Evolutionary conservation across 805 yeast species (phyloP).

Genomic region (Gaillardinia entomophila): DNA sequence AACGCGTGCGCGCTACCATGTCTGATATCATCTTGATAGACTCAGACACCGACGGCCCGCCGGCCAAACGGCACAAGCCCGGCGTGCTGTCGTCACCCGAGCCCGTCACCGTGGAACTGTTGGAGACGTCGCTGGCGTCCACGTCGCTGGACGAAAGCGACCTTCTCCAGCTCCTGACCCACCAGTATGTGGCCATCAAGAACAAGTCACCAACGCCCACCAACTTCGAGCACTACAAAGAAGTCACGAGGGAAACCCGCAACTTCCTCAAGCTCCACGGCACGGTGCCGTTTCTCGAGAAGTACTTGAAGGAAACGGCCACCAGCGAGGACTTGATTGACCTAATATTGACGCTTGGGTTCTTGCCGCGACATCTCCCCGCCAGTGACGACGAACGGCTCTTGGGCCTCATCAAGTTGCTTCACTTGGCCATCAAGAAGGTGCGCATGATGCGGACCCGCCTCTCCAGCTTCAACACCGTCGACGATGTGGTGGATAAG

Average conservation of each 20-base stretch:
- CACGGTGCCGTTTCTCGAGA: conserved; percentile 50
- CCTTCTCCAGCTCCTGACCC: neutral
- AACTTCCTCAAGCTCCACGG: conserved; percentile 57
- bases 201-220: too few species aligned
- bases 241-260: too few species aligned
- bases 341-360: conserved; percentile 63
- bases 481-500: conserved; percentile 53
- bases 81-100: neutral
- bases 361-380: conserved; percentile 28
- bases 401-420: conserved; percentile 41
- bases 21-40: neutral
- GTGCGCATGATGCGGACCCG: conserved; percentile 54
- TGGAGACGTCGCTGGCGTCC: neutral
- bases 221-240: too few species aligned
- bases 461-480: conserved; percentile 45
- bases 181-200: too few species aligned
- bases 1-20: conserved; percentile 13
- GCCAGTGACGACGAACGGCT: conserved; percentile 18
- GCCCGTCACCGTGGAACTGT: neutral
- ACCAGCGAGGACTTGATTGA: conserved; percentile 50
- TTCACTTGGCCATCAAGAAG: conserved; percentile 61
- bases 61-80: neutral
- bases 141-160: neutral
- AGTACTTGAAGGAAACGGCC: conserved; percentile 57
- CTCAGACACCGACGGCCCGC: neutral